Evolutionary conservation across 2,329 filamentous ascomycete species (phyloP), one percentile per base, ranked within the genome.

Genomic region (Fusarium hostae): DNA sequence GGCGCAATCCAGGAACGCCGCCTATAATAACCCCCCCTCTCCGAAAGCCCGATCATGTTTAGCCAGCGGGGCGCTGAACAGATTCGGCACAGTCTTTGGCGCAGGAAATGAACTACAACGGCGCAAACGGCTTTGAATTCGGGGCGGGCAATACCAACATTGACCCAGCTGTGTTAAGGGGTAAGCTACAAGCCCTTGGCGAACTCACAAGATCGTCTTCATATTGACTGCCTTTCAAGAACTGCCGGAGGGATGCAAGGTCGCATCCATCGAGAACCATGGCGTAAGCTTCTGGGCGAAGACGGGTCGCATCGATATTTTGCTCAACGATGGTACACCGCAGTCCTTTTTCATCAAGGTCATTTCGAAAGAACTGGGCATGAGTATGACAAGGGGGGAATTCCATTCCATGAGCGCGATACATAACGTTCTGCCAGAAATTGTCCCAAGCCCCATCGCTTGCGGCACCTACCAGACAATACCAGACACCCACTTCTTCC

Each of bases 241-340:
- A 15, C 52, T 55, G 3, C 52, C 52, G 10, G 11, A 43, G n/a
- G 15, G 52, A 16, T 55, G 52, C 0, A 6, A 26, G 0, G 0
- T 55, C 2, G 22, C n/a, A 1, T 55, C 52, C 28, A 55, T 24
- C 26, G 0, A 44, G 11, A 2, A 1, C 7, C 52, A 55, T 34
- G 52, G 52, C 0, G 11, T 55, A 0, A 55, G 52, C 28, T 44
- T 55, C 0, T 55, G 52, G 52, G 52, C 37, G 0, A 55, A 44
- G 52, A 44, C 52, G 0, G n/a, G 37, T 30, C 28, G 52, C 13
- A 56, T 44, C 0, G 16, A 56, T 26, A 26, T 44, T 44, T 5
- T 44, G 0, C 52, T 56, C n/a, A 24, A 0, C 0, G 37, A 44
- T 4, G 52, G 37, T 0, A 0, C n/a, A 0, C 16, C 52, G 18